These are phyloP conservation scores for Calonectria honghensis DNA, from an alignment of 2,329 filamentous ascomycete species.

Conservation along the genomic window DNA sequence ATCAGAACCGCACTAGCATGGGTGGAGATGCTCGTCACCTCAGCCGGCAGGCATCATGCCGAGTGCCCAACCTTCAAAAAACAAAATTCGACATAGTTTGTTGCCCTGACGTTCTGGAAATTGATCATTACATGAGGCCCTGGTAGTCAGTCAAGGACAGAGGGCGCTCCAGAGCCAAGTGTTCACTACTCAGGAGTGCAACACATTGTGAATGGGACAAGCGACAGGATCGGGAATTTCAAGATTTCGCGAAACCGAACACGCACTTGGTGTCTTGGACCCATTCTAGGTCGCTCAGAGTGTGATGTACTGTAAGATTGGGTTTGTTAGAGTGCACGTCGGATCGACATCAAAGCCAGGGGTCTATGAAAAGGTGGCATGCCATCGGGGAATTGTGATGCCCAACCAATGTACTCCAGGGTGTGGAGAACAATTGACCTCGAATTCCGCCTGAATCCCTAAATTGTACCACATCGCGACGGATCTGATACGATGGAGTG, in stretches of 20 bases:
- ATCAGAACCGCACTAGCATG: constrained; percentile 1
- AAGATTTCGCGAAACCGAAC: not conserved
- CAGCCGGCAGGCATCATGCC: not conserved
- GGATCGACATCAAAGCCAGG: constrained; percentile 13
- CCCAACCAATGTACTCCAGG: not conserved
- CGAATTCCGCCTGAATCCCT: not conserved
- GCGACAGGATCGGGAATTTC: not conserved
- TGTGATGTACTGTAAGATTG: not conserved
- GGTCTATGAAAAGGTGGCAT: not conserved
- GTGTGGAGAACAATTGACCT: constrained; percentile 1
- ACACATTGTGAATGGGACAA: not conserved
- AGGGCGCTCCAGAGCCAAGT: not conserved
- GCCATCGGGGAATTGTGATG: constrained; percentile 11
- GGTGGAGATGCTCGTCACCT: not conserved
- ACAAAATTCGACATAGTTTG: not conserved
- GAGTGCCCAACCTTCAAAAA: not conserved
- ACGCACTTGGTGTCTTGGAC: not conserved
- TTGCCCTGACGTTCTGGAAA: not conserved
- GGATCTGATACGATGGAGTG: not conserved
- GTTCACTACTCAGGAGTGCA: not conserved
- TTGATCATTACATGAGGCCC: not conserved
- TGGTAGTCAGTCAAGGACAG: not conserved
- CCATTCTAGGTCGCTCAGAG: not conserved
- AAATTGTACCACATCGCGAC: not conserved
- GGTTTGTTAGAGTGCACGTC: constrained; percentile 5